phyloP scores from a whole-genome alignment of 2,329 filamentous ascomycete species.

The Colletotrichum chrysophilum region DNA sequence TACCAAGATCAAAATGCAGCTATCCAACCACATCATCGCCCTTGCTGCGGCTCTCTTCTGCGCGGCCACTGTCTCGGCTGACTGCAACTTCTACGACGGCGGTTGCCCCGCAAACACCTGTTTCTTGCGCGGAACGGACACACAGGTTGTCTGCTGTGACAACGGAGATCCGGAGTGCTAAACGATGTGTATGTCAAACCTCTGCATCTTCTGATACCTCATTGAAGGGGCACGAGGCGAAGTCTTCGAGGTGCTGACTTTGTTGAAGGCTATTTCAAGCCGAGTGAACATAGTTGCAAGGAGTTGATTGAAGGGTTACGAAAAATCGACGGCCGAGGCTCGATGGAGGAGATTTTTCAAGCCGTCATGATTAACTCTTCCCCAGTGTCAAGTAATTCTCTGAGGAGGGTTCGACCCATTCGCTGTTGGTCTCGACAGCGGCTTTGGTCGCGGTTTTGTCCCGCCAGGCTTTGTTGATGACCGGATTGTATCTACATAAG shows the following conservation, averaged over 20 bases:
- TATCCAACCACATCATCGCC: background rate
- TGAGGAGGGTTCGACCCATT: too few species aligned
- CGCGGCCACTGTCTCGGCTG: background rate
- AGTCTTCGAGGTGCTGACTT: background rate
- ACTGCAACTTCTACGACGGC: background rate
- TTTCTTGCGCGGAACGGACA: background rate
- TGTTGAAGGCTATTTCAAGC: background rate
- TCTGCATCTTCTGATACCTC: background rate
- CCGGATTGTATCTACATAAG: too few species aligned
- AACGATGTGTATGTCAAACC: rapidly evolving
- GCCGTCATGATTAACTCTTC: too few species aligned
- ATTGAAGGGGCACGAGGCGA: rapidly evolving
- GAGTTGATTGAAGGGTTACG: background rate
- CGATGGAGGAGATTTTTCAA: too few species aligned
- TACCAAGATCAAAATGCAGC: background rate
- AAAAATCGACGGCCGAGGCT: too few species aligned
- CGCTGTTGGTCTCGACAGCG: too few species aligned
- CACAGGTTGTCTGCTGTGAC: background rate
- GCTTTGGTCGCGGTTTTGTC: too few species aligned
- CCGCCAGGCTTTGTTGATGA: too few species aligned
- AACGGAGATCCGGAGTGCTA: background rate
- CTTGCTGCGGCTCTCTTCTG: background rate
- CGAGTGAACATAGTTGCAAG: background rate
- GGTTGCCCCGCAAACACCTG: background rate
- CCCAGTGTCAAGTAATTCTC: too few species aligned